Evolutionary conservation across 129 eudicot species (phyloP), one percentile per base, ranked within the genome.

Genomic region (Artemisia argyi): DNA sequence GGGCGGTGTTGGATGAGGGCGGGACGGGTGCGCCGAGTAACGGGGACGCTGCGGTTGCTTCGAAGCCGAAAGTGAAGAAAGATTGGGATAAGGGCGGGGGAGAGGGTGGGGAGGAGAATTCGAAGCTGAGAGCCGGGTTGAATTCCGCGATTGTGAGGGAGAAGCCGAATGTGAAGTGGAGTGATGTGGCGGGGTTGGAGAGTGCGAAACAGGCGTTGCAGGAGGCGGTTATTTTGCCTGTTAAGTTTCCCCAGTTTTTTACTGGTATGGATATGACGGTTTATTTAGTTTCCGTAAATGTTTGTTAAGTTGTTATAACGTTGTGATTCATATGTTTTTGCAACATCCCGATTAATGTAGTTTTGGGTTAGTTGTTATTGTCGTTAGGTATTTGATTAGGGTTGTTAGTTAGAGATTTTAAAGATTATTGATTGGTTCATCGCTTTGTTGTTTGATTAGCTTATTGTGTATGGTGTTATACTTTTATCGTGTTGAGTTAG

Each of bases 101-200:
- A 20, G 96, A 76, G 48, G 97, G 91, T 67, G 97, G 86, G 79
- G 84, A 78, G 2, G 97, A 91, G 83, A 80, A 86, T 79, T 82
- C 80, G 35, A 88, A 91, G 58, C 89, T 91, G 26, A 65, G 96
- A 81, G 79, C 97, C 11, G 97, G 97, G 11, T 72, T 91, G 83
- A 86, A 84, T 70, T 88, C 96, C 1, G 97, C 97, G 67, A 91
- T 91, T 73, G 72, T 91, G 53, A 46, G 91, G 80, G 97, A 91
- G 73, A 91, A 91, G 69, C 97, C 97, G 6, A 91, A 91, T 74
- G 89, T 91, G 35, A 91, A 91, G 85, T 91, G 97, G 97, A 88
- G 77, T 68, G 97, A 91, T 69, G 97, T 91, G 13, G 97, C 97
- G 24, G 97, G 97, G 15, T 78, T 91, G 73, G 97, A 91, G 75